These are phyloP conservation scores for Lodderomyces metapsilosis DNA, from an alignment of 1,139 yeast genomes.

Conservation along the genomic window DNA sequence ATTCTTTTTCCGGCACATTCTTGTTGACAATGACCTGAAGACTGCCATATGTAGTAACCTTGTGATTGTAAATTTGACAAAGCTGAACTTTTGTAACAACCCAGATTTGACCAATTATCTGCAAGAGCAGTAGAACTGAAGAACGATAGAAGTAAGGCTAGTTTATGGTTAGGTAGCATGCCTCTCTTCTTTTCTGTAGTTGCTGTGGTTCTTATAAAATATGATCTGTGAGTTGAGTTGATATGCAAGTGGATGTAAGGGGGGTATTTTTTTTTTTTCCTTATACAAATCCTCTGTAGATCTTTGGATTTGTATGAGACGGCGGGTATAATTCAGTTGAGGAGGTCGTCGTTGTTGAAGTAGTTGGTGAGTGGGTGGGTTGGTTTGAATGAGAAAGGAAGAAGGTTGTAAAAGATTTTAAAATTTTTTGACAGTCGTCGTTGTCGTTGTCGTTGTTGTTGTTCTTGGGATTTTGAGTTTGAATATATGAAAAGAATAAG, in stretches of 20 bases:
- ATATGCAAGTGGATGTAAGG: background rate
- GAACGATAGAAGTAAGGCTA: background rate
- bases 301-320: no score
- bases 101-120: slow-evolving; percentile 23
- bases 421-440: background rate
- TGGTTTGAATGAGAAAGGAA: background rate
- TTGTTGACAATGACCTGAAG: slow-evolving; percentile 49
- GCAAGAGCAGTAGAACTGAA: background rate
- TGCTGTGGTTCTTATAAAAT: background rate
- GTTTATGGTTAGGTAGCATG: background rate
- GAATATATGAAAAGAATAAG: no score
- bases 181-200: no score
- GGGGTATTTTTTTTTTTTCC: no score
- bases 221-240: no score
- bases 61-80: slow-evolving; percentile 23
- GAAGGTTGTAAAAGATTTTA: no score
- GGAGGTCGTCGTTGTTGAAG: no score
- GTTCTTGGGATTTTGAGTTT: no score
- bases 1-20: slow-evolving; percentile 46
- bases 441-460: no score
- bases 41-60: slow-evolving; percentile 45
- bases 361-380: background rate
- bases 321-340: no score
- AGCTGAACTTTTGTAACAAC: slow-evolving; percentile 33
- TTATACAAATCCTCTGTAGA: no score